Evolutionary conservation across 202 grass and related monocot species (phyloP), one percentile per base, ranked within the genome.

Genomic region (Digitaria exilis): DNA sequence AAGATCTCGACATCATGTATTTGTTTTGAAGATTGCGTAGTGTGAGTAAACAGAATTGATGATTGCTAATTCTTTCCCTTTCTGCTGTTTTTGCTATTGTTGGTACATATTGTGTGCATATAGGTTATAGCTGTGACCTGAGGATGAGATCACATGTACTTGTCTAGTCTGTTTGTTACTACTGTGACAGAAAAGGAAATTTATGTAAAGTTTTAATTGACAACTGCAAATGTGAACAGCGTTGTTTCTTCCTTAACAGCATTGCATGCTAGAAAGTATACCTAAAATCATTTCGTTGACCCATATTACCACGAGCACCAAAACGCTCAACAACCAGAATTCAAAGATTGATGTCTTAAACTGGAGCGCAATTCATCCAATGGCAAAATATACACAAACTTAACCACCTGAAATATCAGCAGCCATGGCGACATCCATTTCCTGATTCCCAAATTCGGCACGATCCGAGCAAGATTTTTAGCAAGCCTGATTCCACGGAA

Each of bases 11-110:
- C 70, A 25, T 0, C 50, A 75, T 78, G 64, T 42, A 57, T 85
- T 73, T 28, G 49, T 4, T 78, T 48, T 82, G 28, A 65, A 78
- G 65, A 69, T 78, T 82, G 67, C 28, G 13, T 59, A 34, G 1
- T 85, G 49, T 59, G 67, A 79, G 28, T 43, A 42, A 45, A 75
- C 44, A 39, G 37, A 69, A 88, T 84, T 77, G 55, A 34, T 25
- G 57, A 59, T 82, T 82, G 24, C 17, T 21, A 30, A 44, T 34
- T 74, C 6, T 32, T 45, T 65, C 4, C 6, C 5, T 10, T n/a
- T n/a, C n/a, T 41, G 44, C 31, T 63, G n/a, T 76, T 35, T 6
- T 4, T 7, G 18, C 11, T 16, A 42, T 18, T 32, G 61, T 60
- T 54, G 37, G 50, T 22, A 60, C 70, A 72, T 11, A 79, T 46